These are phyloP conservation scores for Phialocephala sp. DNA, from an alignment of 2,329 filamentous ascomycete genomes.

Conservation along the genomic window DNA sequence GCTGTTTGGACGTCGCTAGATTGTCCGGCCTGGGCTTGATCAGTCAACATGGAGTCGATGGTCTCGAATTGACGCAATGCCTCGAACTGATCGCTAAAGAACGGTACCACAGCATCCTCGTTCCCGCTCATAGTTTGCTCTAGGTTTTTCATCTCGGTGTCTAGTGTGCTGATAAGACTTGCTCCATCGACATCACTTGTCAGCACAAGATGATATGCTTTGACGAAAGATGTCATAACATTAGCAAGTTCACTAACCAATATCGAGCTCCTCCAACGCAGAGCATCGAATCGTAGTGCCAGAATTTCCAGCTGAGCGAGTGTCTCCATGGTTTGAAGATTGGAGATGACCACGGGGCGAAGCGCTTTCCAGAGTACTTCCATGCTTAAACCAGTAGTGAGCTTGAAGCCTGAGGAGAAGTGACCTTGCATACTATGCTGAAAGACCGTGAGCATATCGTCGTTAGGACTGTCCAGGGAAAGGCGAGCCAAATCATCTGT, in stretches of 20 bases:
- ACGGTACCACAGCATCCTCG: conserved; percentile 51
- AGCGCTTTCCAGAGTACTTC: conserved; percentile 77
- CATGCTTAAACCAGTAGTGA: conserved; percentile 80
- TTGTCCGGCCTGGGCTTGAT: not conserved
- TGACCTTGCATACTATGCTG: conserved; percentile 53
- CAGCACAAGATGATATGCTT: conserved; percentile 63
- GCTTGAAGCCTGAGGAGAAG: conserved; percentile 73
- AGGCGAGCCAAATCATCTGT: conserved; percentile 31
- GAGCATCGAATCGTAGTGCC: conserved; percentile 62
- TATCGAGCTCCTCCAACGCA: conserved; percentile 63
- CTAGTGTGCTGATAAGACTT: conserved; percentile 54
- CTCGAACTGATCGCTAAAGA: conserved; percentile 62
- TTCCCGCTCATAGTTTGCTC: conserved; percentile 53
- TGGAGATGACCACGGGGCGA: conserved; percentile 64
- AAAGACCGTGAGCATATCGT: conserved; percentile 26
- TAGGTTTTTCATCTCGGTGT: conserved; percentile 57
- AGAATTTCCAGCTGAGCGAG: conserved; percentile 60
- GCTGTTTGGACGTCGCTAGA: conserved; percentile 32
- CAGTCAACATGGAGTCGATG: conserved; percentile 24
- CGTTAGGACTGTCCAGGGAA: not conserved
- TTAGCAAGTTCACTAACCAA: conserved; percentile 57
- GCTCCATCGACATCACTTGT: conserved; percentile 43
- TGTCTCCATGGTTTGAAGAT: conserved; percentile 51
- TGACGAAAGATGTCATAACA: conserved; percentile 59
- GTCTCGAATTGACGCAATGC: conserved; percentile 54